Evolutionary conservation across 306 rosid species (phyloP).

Genomic region (Ammopiptanthus mongolicus): DNA sequence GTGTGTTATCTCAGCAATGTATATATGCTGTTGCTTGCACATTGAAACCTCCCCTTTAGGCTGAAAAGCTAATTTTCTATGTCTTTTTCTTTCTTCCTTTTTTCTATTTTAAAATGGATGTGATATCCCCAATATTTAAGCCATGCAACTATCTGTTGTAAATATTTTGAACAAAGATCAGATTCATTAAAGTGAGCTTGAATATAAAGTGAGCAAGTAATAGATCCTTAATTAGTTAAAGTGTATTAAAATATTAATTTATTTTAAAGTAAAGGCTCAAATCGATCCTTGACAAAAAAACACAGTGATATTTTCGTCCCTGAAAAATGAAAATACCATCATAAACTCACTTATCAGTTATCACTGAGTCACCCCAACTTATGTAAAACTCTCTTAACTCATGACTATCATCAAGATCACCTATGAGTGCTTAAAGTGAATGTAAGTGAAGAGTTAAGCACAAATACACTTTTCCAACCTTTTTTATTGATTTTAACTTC

Average conservation of each 20-base stretch:
- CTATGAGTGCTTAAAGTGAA: background rate
- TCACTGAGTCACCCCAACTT: background rate
- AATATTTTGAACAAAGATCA: background rate
- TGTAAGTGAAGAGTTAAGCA: background rate
- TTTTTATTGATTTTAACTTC: background rate
- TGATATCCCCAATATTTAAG: background rate
- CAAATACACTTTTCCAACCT: background rate
- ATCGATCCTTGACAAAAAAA: no score
- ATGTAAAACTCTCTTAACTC: background rate
- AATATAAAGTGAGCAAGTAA: no score
- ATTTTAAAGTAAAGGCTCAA: no score
- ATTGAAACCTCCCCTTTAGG: background rate
- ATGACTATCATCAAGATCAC: background rate
- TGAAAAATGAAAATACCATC: no score
- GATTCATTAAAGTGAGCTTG: no score
- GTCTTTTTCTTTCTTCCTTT: background rate
- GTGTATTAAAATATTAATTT: no score
- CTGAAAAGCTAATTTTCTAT: background rate
- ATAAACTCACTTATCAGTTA: background rate
- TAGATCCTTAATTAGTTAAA: no score
- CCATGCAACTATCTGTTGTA: background rate
- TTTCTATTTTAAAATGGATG: background rate
- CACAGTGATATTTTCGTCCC: no score
- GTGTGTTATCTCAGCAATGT: background rate
- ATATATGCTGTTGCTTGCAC: background rate